Evolutionary conservation across 1,284 basidiomycete genomes (phyloP), one percentile per base, ranked within the genome.

Genomic region (Tylopilus sp.): DNA sequence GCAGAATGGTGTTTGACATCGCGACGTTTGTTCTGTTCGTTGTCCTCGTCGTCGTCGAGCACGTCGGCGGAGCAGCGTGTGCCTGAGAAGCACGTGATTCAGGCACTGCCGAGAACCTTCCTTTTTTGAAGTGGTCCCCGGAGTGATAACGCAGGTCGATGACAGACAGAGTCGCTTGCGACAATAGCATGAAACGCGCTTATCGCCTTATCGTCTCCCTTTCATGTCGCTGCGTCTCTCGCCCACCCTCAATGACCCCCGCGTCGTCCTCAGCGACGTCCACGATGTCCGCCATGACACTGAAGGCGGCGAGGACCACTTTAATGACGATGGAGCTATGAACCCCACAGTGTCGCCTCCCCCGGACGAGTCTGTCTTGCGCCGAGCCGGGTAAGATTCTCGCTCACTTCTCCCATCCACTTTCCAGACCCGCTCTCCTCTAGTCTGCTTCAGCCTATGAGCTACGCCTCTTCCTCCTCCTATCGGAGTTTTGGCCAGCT

Each of bases 1-100:
- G 66, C 7, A 85, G 77, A 54, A 89, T 87, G 13, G 86, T 88
- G 68, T 86, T 87, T 16, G 85, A 85, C 86, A 87, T 87, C 6
- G 52, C n/a, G n/a, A n/a, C n/a, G n/a, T n/a, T n/a, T n/a, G n/a
- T n/a, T n/a, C n/a, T 56, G 34, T 44, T 49, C 35, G 53, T 58
- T 44, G 50, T 57, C 45, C 55, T 58, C 51, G 59, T 48, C 56
- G 60, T 46, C 45, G 58, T 59, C 43, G 51, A 48, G 44, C 34
- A 23, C 41, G 60, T 41, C 58, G 58, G 55, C 44, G 53, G 46
- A 48, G 35, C 16, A 31, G 3, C 18, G 25, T 26, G 31, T 38
- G 23, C 31, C 19, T 28, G 10, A 10, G 10, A 19, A 7, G 11
- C 60, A 58, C 59, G 60, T 61, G 60, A 65, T 19, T 19, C 11